These are phyloP conservation scores for Phytophthora agathidicida DNA, from an alignment of 352 stramenopile species.

Conservation along the genomic window DNA sequence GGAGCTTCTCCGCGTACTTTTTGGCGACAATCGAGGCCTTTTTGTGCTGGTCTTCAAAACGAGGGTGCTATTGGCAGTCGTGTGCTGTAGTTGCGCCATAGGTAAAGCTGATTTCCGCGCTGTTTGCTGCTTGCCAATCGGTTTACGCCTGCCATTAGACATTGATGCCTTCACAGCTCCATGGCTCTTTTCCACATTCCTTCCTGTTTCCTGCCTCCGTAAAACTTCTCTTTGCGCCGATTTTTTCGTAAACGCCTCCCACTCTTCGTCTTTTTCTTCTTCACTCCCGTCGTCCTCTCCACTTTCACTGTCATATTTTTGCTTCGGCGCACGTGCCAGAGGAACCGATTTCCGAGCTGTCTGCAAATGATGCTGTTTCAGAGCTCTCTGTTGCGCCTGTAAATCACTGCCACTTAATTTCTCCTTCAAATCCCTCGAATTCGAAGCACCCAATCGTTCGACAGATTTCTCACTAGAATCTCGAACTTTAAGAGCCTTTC, in stretches of 20 bases:
- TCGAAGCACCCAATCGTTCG: no score
- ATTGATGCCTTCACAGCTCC: background rate
- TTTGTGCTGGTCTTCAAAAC: background rate
- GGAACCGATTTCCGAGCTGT: slow-evolving; percentile 17
- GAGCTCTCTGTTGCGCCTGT: slow-evolving; percentile 12
- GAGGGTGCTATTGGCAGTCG: background rate
- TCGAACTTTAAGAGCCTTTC: no score
- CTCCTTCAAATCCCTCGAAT: background rate
- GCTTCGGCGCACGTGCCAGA: background rate
- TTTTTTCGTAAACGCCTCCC: slow-evolving; percentile 23
- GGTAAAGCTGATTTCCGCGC: slow-evolving; percentile 12
- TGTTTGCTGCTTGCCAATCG: slow-evolving; percentile 1
- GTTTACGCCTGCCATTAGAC: background rate
- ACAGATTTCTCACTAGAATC: background rate
- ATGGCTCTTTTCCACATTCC: background rate
- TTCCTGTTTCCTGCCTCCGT: slow-evolving; percentile 9
- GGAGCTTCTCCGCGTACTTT: slow-evolving; percentile 11
- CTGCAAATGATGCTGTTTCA: slow-evolving; percentile 1
- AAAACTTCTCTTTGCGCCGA: slow-evolving; percentile 10
- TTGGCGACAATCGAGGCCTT: background rate
- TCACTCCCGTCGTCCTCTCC: slow-evolving; percentile 21
- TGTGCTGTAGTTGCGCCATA: background rate
- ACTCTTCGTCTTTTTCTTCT: slow-evolving; percentile 18
- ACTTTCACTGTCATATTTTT: slow-evolving; percentile 4
- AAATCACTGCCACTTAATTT: slow-evolving; percentile 6